phyloP scores from a whole-genome alignment of 2,329 filamentous ascomycete species.

The Cladosporium colombiae region DNA sequence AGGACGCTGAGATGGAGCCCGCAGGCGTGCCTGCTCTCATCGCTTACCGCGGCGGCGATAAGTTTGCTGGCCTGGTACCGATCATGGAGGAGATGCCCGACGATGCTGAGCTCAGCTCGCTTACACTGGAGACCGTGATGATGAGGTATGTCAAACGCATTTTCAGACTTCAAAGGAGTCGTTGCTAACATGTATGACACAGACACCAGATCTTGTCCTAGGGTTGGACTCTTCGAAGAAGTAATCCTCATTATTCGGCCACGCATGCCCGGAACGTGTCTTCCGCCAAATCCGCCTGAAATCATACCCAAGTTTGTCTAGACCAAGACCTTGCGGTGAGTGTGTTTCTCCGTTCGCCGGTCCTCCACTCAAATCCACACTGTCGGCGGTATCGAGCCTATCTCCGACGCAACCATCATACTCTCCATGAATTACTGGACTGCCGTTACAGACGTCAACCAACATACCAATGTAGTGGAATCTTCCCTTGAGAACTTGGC shows the following conservation, averaged over 20 bases:
- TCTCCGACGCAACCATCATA: neutral
- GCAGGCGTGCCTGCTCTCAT: conserved; percentile 84
- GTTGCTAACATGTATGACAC: neutral
- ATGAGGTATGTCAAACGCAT: conserved; percentile 50
- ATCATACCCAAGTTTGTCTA: neutral
- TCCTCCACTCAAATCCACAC: neutral
- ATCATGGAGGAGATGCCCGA: conserved; percentile 81
- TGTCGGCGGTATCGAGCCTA: neutral
- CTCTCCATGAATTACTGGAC: neutral
- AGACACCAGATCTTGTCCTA: conserved; percentile 21
- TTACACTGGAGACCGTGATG: conserved; percentile 59
- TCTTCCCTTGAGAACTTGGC: neutral
- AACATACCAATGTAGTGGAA: neutral
- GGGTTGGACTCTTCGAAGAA: neutral
- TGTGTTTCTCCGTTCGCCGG: neutral
- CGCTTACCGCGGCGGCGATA: conserved; percentile 85
- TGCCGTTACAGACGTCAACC: neutral
- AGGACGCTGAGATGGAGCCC: conserved; percentile 91
- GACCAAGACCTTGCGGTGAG: neutral
- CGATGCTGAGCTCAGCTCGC: conserved; percentile 52
- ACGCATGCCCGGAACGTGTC: neutral
- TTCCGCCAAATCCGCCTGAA: neutral
- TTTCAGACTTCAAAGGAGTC: neutral
- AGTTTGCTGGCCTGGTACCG: conserved; percentile 87
- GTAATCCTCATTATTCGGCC: neutral